Evolutionary conservation across 2,329 filamentous ascomycete species (phyloP), one percentile per base, ranked within the genome.

Genomic region (Nannizziopsis arthrosporioides): DNA sequence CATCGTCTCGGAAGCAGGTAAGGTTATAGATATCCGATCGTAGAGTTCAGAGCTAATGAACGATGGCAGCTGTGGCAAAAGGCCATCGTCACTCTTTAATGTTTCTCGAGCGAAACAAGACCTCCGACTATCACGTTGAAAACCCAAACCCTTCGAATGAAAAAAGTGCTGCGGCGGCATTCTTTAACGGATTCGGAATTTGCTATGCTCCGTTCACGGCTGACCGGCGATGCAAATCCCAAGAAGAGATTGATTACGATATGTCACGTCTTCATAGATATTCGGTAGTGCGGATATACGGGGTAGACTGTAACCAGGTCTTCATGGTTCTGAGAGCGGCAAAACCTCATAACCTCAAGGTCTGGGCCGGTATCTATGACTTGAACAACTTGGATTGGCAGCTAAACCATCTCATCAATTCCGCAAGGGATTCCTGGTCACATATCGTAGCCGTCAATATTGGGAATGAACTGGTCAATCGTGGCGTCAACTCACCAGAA

Each of bases 401-500:
- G 50, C 71, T 85, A n/a, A 55, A 73, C 8, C 71, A 68, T 27
- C 79, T 93, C 52, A 74, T 80, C 48, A 62, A 70, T 3, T 78
- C 75, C 11, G 71, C 84, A 37, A 66, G 69, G 5, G 71, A 74
- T 27, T 76, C 85, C 63, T 94, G 85, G 85, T 71, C 69, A 42
- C 62, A 70, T 11, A 75, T 93, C 53, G 73, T 84, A 60, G 83
- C 84, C 1, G 73, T 94, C 59, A 77, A 78, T 48, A 75, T 94
- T 37, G 87, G 86, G 53, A 94, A 94, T 61, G 87, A 94, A 64
- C 71, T 83, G 31, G 79, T 94, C 62, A 83, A 85, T 64, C 75
- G 73, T 44, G 77, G 78, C 36, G 63, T 70, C 34, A 74, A 71
- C 34, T 73, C 72, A 3, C 56, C 56, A 1, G 65, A 74, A 44